These are phyloP conservation scores for Sordariomycetes sp. DNA, from an alignment of 2,329 filamentous ascomycete species.

Conservation along the genomic window DNA sequence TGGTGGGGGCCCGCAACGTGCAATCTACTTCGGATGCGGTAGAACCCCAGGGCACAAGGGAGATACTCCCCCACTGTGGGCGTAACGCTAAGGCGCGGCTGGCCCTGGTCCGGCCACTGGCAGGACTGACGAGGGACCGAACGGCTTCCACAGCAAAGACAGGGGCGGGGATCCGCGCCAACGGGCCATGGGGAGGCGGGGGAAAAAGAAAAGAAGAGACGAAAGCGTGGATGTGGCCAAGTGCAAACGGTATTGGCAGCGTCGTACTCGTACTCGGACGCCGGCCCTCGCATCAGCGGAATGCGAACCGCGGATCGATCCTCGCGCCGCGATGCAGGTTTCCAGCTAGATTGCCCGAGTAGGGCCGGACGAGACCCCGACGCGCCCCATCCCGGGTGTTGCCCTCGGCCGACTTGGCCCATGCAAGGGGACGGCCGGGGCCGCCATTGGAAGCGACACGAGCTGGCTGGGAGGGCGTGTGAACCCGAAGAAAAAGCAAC, in stretches of 20 bases:
- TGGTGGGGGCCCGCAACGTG: not conserved
- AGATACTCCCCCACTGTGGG: not conserved
- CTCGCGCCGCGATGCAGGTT: not conserved
- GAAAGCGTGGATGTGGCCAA: not conserved
- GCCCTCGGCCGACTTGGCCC: not conserved
- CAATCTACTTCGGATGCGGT: not conserved
- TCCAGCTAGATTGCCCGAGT: slow-evolving; percentile 13
- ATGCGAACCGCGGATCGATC: not conserved
- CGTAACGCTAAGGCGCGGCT: not conserved
- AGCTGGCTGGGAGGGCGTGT: not conserved
- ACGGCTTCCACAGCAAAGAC: not conserved
- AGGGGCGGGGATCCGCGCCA: not conserved
- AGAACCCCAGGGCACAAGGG: not conserved
- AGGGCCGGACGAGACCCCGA: slow-evolving; percentile 8
- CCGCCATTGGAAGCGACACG: not conserved
- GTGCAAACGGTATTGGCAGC: not conserved
- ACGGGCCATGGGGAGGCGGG: not conserved
- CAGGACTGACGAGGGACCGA: not conserved
- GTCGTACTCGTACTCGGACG: not conserved
- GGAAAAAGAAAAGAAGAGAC: not conserved
- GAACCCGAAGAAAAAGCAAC: not conserved
- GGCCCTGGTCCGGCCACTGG: not conserved
- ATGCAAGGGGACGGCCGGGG: not conserved
- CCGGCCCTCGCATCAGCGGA: not conserved
- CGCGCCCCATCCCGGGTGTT: not conserved